Evolutionary conservation across 2,329 filamentous ascomycete genomes (phyloP), one percentile per base, ranked within the genome.

Genomic region (Colletotrichum salicis): DNA sequence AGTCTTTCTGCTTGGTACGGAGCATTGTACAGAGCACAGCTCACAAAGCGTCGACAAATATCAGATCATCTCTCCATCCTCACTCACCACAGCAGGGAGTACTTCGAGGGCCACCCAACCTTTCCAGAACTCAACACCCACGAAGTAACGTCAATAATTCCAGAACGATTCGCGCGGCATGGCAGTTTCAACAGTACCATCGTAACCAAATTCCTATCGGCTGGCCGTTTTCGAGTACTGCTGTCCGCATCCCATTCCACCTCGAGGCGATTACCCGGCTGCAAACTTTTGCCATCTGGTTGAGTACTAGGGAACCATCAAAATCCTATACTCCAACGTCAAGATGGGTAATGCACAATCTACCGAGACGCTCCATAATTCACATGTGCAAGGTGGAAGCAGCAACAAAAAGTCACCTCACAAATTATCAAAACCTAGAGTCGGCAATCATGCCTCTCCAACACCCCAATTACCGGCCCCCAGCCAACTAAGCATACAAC

Each of bases 321-420:
- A 48, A 22, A 72, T 75, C 73, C 56, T 52, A 69, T 68, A 72
- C 62, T 22, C 12, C 19, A 12, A 67, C 64, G 60, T 72, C 76
- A 80, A 68, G 74, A 89, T 89, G 87, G 87, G 87, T 66, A 89
- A 89, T 77, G 79, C 82, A 57, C 79, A 84, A 67, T 89, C 86
- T 56, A 78, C 82, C 75, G 84, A 86, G 78, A 81, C 82, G 77
- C 79, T 15, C 24, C 58, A 66, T 15, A 15, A 69, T 15, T 22
- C 64, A 41, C 22, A 41, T 33, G 24, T 51, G 11, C 55, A 78
- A 80, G 76, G 71, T 75, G 75, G 37, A 41, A 71, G 51, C 52
- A 45, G 48, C 51, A 58, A 37, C 73, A 80, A 77, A 70, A 81
- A 78, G 76, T 69, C 79, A 65, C 79, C 84, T 77, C 84, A 87